These are phyloP conservation scores for Vicia villosa DNA, from an alignment of 306 rosid species.

Conservation along the genomic window DNA sequence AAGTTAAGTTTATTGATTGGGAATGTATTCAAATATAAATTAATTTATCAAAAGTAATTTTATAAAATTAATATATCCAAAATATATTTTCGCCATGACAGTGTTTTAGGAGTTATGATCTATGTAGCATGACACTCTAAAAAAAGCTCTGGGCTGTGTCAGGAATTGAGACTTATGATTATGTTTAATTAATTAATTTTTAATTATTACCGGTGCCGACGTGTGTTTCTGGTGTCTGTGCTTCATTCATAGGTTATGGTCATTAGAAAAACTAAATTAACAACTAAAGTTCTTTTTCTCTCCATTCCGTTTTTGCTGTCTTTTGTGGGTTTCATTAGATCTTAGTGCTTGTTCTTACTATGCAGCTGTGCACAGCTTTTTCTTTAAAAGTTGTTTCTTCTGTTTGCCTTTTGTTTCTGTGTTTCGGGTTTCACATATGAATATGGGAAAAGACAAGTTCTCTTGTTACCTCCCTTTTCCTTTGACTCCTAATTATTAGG, in stretches of 20 bases:
- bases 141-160: too few species aligned
- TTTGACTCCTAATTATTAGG: constrained; percentile 27
- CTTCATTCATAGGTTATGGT: too few species aligned
- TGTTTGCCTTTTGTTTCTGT: constrained; percentile 26
- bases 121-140: too few species aligned
- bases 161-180: too few species aligned
- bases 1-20: background rate
- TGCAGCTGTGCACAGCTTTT: constrained; percentile 35
- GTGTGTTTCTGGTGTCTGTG: too few species aligned
- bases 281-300: too few species aligned
- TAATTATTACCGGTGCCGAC: too few species aligned
- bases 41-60: background rate
- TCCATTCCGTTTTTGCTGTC: too few species aligned
- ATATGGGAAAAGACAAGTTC: constrained; percentile 16
- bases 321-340: too few species aligned
- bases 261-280: background rate
- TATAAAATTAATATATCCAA: background rate
- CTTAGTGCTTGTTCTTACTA: constrained; percentile 13
- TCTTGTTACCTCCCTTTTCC: constrained; percentile 41
- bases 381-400: constrained; percentile 31
- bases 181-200: too few species aligned
- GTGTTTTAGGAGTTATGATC: too few species aligned
- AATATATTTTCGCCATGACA: background rate
- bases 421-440: constrained; percentile 31
- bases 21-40: background rate